Evolutionary conservation across 169 alveolate species (phyloP).

Genomic region (Plasmodium vivax): DNA sequence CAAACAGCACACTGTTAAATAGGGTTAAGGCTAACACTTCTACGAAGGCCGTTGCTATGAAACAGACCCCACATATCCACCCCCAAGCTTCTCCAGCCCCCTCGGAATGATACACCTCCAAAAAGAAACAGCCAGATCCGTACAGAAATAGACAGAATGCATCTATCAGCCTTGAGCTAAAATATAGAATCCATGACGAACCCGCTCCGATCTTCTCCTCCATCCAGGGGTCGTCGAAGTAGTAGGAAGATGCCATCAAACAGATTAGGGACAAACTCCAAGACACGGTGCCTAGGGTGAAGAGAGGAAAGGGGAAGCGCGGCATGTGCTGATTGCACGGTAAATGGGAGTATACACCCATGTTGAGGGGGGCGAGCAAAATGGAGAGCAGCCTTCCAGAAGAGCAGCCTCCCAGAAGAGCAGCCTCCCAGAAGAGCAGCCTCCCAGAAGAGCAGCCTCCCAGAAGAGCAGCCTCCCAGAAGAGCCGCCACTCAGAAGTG

Average conservation of each 20-base stretch:
- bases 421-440: background rate
- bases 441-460: too few species aligned
- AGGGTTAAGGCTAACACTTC: conserved; percentile 85
- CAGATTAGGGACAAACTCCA: conserved; percentile 87
- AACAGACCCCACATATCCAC: conserved; percentile 90
- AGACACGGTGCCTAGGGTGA: conserved; percentile 82
- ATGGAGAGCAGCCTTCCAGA: too few species aligned
- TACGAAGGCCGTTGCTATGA: conserved; percentile 80
- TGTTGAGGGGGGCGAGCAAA: background rate
- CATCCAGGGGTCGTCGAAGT: conserved; percentile 90
- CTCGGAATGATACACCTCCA: conserved; percentile 92
- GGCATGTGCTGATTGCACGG: background rate
- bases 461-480: too few species aligned
- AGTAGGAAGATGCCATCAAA: conserved; percentile 88
- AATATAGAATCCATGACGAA: conserved; percentile 88
- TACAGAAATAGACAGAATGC: conserved; percentile 84
- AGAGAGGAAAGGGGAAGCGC: background rate
- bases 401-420: background rate
- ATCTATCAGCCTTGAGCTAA: conserved; percentile 87
- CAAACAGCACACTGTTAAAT: conserved; percentile 82
- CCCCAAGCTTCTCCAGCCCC: conserved; percentile 95
- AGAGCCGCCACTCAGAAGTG: too few species aligned
- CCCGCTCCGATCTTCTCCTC: conserved; percentile 89
- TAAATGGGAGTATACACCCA: background rate
- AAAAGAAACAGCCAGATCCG: conserved; percentile 91